Percentiles rank a stretch among this genome's conserved stretches.
Conservation (phyloP, 345 rosid genomes). For the Euphorbia peplus region DNA sequence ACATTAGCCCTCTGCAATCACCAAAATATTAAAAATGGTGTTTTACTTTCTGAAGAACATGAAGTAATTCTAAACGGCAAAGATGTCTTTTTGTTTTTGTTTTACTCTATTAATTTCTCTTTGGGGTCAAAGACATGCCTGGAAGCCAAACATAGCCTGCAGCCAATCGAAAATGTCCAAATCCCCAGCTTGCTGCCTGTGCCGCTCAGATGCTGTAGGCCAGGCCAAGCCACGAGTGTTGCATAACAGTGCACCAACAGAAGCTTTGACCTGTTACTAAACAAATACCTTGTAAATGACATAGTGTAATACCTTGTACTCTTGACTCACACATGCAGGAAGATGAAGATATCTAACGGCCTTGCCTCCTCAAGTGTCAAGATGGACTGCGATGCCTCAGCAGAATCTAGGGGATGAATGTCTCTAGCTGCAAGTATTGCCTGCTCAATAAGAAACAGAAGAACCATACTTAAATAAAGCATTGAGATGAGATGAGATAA, state of each 20-base stretch:
- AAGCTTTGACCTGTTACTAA: conserved; percentile 70
- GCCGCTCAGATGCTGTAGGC: conserved; percentile 83
- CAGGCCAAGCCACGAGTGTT: conserved; percentile 84
- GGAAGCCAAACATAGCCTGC: conserved; percentile 96
- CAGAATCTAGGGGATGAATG: conserved; percentile 94
- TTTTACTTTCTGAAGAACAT: conserved; percentile 15
- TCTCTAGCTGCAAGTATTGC: conserved; percentile 95
- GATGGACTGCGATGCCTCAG: conserved; percentile 86
- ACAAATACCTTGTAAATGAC: conserved; percentile 19
- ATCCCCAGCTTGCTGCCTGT: conserved; percentile 79
- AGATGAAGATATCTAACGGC: not conserved
- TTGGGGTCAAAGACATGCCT: conserved; percentile 47
- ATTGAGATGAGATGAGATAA: not conserved
- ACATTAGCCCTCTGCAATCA: conserved; percentile 81
- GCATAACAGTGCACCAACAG: conserved; percentile 86
- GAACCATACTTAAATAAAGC: not conserved
- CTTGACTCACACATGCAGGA: conserved; percentile 12
- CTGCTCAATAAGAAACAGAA: conserved; percentile 41
- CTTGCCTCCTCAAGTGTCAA: conserved; percentile 95
- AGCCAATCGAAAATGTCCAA: conserved; percentile 95
- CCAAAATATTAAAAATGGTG: conserved; percentile 15
- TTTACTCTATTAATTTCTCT: not conserved
- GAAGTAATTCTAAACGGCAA: not conserved
- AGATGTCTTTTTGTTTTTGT: conserved; percentile 1
- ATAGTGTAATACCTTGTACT: not conserved